These are phyloP conservation scores for Suillus subluteus DNA, from an alignment of 768 basidiomycete genomes.

Conservation along the genomic window DNA sequence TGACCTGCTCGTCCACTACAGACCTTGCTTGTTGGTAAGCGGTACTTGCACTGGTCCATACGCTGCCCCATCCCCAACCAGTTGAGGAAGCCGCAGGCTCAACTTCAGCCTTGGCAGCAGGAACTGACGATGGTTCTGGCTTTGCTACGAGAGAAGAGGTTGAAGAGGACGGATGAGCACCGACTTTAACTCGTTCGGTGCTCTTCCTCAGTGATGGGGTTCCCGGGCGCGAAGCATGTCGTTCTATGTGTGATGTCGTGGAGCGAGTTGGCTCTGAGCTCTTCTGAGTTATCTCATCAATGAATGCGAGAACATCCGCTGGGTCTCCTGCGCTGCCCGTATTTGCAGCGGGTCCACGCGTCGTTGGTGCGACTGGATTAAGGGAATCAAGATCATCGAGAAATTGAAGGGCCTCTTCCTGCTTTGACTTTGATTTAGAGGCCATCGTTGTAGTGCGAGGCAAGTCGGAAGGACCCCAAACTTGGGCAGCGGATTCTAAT, in stretches of 20 bases:
- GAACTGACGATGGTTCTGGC: slow-evolving; percentile 28
- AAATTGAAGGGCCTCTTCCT: slow-evolving; percentile 89
- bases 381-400: slow-evolving; percentile 94
- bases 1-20: slow-evolving; percentile 93
- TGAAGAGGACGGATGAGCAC: slow-evolving; percentile 46
- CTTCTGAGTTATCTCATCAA: slow-evolving; percentile 95
- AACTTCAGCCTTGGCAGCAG: slow-evolving; percentile 25
- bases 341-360: slow-evolving; percentile 26
- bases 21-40: slow-evolving; percentile 86
- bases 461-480: background rate
- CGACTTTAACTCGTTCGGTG: slow-evolving; percentile 75
- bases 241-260: slow-evolving; percentile 55
- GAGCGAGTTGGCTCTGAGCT: slow-evolving; percentile 75
- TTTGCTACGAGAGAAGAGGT: slow-evolving; percentile 44
- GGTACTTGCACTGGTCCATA: slow-evolving; percentile 87
- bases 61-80: slow-evolving; percentile 82
- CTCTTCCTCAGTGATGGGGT: slow-evolving; percentile 76
- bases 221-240: slow-evolving; percentile 64
- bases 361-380: slow-evolving; percentile 41
- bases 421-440: slow-evolving; percentile 69
- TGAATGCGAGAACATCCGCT: slow-evolving; percentile 87
- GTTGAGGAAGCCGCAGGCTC: slow-evolving; percentile 29
- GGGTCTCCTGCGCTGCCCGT: slow-evolving; percentile 61
- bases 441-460: slow-evolving; percentile 30
- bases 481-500: slow-evolving; percentile 3